phyloP scores from a whole-genome alignment of 2,329 filamentous ascomycete genomes.

The Clonostachys chloroleuca region DNA sequence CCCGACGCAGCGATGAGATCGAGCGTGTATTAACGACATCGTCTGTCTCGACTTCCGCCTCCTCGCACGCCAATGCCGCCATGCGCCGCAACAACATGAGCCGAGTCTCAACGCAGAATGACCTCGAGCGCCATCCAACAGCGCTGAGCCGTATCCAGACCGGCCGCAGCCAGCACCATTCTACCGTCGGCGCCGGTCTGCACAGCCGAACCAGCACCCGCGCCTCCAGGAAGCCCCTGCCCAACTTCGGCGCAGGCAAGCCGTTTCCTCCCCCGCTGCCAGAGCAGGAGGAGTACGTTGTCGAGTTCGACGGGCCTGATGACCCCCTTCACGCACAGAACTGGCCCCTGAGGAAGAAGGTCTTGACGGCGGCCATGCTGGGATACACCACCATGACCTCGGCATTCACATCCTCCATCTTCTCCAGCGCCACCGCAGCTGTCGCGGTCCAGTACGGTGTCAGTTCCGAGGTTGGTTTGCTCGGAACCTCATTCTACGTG shows the following conservation, averaged over 20 bases:
- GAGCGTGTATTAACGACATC: conserved; percentile 54
- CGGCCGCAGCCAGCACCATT: conserved; percentile 63
- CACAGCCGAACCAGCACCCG: conserved; percentile 32
- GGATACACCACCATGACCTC: conserved; percentile 70
- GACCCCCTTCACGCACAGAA: conserved; percentile 87
- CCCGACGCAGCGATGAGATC: conserved; percentile 46
- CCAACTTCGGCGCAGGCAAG: conserved; percentile 70
- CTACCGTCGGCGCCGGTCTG: conserved; percentile 58
- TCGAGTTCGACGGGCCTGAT: conserved; percentile 79
- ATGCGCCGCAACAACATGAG: conserved; percentile 46
- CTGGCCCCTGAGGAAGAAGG: conserved; percentile 76
- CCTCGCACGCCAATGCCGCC: conserved; percentile 25
- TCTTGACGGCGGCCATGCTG: conserved; percentile 62
- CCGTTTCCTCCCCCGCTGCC: conserved; percentile 67
- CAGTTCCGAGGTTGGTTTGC: conserved; percentile 53
- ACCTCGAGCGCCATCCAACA: conserved; percentile 66
- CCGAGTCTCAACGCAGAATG: conserved; percentile 58
- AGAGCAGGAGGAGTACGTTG: conserved; percentile 71
- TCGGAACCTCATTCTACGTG: conserved; percentile 68
- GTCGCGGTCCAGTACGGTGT: conserved; percentile 58
- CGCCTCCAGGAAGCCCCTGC: conserved; percentile 55
- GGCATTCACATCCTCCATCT: conserved; percentile 72
- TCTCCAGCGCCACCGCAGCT: conserved; percentile 58
- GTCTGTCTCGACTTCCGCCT: conserved; percentile 43
- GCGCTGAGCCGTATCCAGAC: conserved; percentile 70